Evolutionary conservation across 2,329 filamentous ascomycete species (phyloP).

Genomic region (Grosmannia serpens): DNA sequence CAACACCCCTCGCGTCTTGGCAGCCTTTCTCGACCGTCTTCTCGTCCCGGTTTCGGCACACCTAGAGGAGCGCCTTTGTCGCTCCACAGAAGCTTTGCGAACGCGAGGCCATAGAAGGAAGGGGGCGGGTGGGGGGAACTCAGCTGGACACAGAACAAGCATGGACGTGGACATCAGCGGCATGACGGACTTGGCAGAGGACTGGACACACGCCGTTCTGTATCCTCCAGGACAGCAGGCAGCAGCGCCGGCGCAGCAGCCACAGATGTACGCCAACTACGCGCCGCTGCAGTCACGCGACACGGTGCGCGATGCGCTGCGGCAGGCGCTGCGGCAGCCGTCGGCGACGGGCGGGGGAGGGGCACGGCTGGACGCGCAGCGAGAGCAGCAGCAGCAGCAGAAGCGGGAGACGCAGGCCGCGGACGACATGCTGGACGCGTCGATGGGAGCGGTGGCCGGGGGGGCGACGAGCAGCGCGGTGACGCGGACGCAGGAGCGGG

Average conservation of each 20-base stretch:
- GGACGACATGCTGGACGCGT: not conserved
- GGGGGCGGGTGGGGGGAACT: not conserved
- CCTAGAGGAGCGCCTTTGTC: no score
- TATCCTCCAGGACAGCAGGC: not conserved
- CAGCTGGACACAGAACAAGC: not conserved
- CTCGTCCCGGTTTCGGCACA: no score
- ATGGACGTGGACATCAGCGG: conserved; percentile 8
- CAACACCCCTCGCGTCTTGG: no score
- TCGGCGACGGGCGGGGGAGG: not conserved
- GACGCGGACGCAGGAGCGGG: not conserved
- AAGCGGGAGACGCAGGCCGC: not conserved
- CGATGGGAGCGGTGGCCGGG: not conserved
- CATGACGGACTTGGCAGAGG: not conserved
- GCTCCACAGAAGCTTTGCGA: no score
- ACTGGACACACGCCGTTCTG: conserved; percentile 2
- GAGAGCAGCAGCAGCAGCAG: not conserved
- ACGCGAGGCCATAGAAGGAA: not conserved
- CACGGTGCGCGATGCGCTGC: not conserved
- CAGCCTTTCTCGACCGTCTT: no score
- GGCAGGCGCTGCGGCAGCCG: not conserved
- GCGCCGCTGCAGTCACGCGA: not conserved
- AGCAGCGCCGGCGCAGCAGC: not conserved
- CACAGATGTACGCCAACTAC: not conserved
- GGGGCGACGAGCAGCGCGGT: not conserved
- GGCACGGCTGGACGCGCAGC: not conserved